Base-by-base conservation (phyloP, 1,139 yeast genomes). In the Candida albicans region DNA sequence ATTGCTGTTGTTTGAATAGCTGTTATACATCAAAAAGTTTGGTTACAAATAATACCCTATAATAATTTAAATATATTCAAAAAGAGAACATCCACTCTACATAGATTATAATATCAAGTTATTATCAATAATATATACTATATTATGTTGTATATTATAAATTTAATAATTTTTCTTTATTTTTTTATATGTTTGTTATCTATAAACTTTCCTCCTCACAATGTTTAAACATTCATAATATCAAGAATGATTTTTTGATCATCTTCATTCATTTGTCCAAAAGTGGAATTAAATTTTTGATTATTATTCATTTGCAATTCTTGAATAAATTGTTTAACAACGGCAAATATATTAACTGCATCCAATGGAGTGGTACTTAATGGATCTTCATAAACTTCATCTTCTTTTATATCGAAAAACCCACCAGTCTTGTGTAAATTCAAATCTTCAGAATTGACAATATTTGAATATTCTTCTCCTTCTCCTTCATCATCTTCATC, bases 321-420 rank as follows among this genome's bases (percentile, higher is more conserved):
- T 33, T 41, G 43, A 27, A 50, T 41, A 37, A 39, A 50, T 18
- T 37, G 26, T 39, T 51, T 50, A 22, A 45, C 46, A 31, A 39
- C 42, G 33, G 51, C 42, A 38, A 60, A 60, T 15, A 89, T 79
- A 55, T 91, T 83, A 35, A 91, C 66, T 35, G 70, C 67, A 55
- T 93, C 98, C 46, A 93, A 68, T 1, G 96, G 84, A 2, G 90
- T 84, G 40, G 84, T 82, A 3, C 86, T 79, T 52, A 88, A 73
- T 3, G 96, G 91, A 62, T 93, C 96, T 56, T 90, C 97, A 24
- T 75, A 77, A 5, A 87, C 62, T 33, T 75, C 81, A 24, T 82
- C 88, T 38, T 80, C 81, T 14, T 69, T 77, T 29, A 67, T 67
- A 35, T 65, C 73, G 42, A 65, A 72, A 44, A 65, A 70, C 24